Evolutionary conservation across 1,139 yeast genomes (phyloP), one percentile per base, ranked within the genome.

Genomic region (Kodamaea suecica): DNA sequence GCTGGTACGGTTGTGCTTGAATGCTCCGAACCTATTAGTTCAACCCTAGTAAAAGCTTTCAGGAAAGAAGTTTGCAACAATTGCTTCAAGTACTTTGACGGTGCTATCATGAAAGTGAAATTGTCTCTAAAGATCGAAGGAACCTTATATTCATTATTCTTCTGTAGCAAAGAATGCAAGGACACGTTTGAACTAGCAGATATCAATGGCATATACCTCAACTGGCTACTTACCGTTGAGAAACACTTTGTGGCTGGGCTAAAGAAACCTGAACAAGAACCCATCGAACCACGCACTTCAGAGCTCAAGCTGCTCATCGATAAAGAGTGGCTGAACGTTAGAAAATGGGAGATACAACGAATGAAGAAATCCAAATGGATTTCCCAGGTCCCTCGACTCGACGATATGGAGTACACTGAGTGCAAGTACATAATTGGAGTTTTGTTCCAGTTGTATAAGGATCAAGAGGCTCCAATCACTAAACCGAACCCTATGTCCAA

Each of bases 51-150:
- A 19, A 65, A 70, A 39, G 79, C 77, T 5, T 81, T 78, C 52
- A 70, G 76, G 37, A 80, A 80, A 47, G 88, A 82, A 48, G 84
- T 78, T 1, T 82, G 90, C 49, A 65, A 72, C 3, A 48, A 52
- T 38, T 82, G 90, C 48, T 78, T 70, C 48, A 42, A 44, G 2
- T 81, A 78, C 48, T 63, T 65, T 28, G 55, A 66, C 45, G 84
- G 85, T 1, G 58, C 53, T 28, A 57, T 63, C 24, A 61, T 77
- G 59, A 79, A 73, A 42, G 47, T 46, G 27, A 69, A 62, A 35
- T 7, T 40, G 23, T 29, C 45, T 30, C 37, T 39, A 32, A 39
- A 39, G 41, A 37, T 31, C 30, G 37, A 37, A 17, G 41, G 40
- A 4, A 21, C 35, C 17, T 20, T 26, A 2, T 35, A 36, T 17